phyloP scores from a whole-genome alignment of 768 basidiomycete species.

The Kwoniella botswanensis region DNA sequence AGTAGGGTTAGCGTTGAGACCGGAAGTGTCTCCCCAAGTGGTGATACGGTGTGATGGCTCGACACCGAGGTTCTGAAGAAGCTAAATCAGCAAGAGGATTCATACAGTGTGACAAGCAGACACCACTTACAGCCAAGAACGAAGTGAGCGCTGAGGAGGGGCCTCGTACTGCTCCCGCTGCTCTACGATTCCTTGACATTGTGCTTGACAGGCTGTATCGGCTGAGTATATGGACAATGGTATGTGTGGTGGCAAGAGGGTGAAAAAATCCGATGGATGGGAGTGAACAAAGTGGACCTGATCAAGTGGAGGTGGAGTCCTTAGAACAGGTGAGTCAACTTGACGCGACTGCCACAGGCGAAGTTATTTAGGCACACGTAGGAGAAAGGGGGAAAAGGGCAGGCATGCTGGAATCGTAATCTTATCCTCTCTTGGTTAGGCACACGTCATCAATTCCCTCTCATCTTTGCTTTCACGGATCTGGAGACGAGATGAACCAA shows the following conservation, averaged over 20 bases:
- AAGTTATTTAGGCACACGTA: too few species aligned
- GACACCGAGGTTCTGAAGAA: constrained; percentile 51
- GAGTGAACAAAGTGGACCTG: constrained; percentile 5
- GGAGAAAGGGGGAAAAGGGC: too few species aligned
- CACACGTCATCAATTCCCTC: neutral
- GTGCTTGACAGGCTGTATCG: neutral
- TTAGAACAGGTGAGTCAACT: constrained; percentile 1
- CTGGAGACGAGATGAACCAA: constrained; percentile 10
- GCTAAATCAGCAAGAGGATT: neutral
- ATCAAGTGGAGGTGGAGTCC: constrained; percentile 20
- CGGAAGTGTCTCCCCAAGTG: constrained; percentile 47
- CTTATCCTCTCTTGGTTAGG: neutral
- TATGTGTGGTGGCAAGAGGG: neutral
- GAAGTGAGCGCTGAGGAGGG: constrained; percentile 57
- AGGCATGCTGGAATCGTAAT: neutral
- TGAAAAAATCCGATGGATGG: constrained; percentile 1
- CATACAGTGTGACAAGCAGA: neutral
- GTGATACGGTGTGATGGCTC: constrained; percentile 41
- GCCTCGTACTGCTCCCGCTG: constrained; percentile 48
- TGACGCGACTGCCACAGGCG: constrained; percentile 17
- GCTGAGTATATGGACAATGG: neutral
- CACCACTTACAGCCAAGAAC: constrained; percentile 53
- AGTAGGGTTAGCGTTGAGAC: constrained; percentile 18
- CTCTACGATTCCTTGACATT: constrained; percentile 40
- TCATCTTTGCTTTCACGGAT: neutral